Base-by-base conservation (phyloP, 139 green algal species). In the Zygnema cylindricum region DNA sequence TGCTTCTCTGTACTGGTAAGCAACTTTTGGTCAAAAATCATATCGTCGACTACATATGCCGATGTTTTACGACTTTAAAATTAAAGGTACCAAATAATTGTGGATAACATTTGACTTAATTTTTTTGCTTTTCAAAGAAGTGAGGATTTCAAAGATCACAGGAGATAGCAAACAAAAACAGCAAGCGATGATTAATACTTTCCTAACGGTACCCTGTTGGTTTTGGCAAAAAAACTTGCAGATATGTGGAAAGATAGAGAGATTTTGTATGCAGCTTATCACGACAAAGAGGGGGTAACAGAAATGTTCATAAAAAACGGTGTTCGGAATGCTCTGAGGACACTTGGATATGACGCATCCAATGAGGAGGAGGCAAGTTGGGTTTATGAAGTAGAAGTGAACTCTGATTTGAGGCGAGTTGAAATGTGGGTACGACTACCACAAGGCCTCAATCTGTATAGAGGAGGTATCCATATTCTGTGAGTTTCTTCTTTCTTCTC, bases 291-390 rank as follows among this genome's bases (percentile, higher is more conserved):
- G 40, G 94, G 94, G 1, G 91, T 96, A 1, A 96, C 94, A 1
- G 83, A 91, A 57, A 69, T 69, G 0, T 95, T 95, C 84, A 96
- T 96, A 69, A 85, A 93, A 35, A 95, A 95, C 49, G 86, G 86
- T 81, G n/a, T 84, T 23, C 55, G 86, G 16, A 82, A 91, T 42
- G 86, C 86, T 1, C 40, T 91, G 22, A 38, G 32, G 2, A 73
- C n/a, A 39, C 38, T 91, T 1, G 85, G 85, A 33, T 36, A n/a
- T 38, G 73, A 32, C 39, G 30, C n/a, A 23, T 40, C 35, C 55
- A 38, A 55, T 71, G 86, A 91, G 33, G 86, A 89, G n/a, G 86
- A 33, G n/a, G 40, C 30, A 32, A 76, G 63, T 22, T 91, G 86
- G 86, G 22, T 63, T 33, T 91, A 91, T 38, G 86, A 91, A 25